Evolutionary conservation across 1,284 basidiomycete genomes (phyloP).

Genomic region (Flammula alnicola): DNA sequence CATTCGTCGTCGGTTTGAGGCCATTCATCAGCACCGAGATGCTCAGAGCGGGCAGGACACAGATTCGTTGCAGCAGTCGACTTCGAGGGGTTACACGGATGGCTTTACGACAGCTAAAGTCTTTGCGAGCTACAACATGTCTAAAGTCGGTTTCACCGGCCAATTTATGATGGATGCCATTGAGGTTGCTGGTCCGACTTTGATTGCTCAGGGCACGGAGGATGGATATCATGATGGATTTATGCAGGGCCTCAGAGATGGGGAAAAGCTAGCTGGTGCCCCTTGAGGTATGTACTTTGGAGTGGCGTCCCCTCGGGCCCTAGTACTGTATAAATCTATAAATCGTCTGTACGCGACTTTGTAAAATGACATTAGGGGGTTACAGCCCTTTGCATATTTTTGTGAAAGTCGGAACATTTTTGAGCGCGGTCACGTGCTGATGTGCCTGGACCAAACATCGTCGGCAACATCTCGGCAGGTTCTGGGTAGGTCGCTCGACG

Average conservation of each 20-base stretch:
- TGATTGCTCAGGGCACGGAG: conserved; percentile 46
- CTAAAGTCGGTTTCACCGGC: conserved; percentile 66
- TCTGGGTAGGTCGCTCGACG: no score
- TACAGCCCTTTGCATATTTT: no score
- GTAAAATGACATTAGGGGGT: no score
- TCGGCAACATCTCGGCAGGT: no score
- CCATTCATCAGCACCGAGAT: conserved; percentile 18
- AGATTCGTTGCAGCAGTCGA: conserved; percentile 31
- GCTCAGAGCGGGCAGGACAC: conserved; percentile 21
- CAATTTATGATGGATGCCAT: conserved; percentile 66
- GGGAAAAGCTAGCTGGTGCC: conserved; percentile 33
- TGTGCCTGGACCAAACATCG: no score
- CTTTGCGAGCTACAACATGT: conserved; percentile 60
- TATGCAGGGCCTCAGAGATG: conserved; percentile 48
- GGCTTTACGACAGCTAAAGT: conserved; percentile 65
- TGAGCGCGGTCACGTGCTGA: no score
- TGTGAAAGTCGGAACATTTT: no score
- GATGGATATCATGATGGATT: conserved; percentile 52
- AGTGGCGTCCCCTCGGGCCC: no score
- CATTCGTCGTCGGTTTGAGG: conserved; percentile 20
- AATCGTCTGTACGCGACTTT: no score
- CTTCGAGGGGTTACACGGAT: conserved; percentile 60
- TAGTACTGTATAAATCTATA: no score
- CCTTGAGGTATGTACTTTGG: no score
- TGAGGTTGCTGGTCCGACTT: conserved; percentile 37